Percentiles rank a stretch among this genome's conserved stretches.
phyloP scores from a whole-genome alignment of 805 yeast genomes.

The Myxozyma geophila region DNA sequence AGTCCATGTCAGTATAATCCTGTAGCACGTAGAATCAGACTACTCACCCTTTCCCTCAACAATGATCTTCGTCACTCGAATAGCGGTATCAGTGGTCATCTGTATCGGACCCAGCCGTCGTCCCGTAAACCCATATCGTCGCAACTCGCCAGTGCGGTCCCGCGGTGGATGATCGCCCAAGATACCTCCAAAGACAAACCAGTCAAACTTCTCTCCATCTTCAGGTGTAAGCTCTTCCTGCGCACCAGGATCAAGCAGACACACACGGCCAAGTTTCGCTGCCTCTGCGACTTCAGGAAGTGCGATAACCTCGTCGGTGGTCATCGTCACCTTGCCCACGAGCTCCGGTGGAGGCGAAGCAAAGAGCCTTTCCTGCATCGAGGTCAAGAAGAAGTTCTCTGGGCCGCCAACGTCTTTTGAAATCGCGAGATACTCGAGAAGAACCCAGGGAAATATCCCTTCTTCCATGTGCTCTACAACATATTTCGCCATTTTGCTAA shows the following conservation, averaged over 20 bases:
- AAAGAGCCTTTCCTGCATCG: constrained; percentile 68
- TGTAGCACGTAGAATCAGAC: not conserved
- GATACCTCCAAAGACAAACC: constrained; percentile 95
- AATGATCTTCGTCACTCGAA: constrained; percentile 84
- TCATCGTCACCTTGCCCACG: constrained; percentile 54
- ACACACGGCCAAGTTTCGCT: constrained; percentile 57
- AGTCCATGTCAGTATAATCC: not conserved
- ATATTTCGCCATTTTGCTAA: constrained; percentile 14
- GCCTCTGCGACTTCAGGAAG: constrained; percentile 36
- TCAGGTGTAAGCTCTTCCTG: constrained; percentile 69
- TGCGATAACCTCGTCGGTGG: constrained; percentile 67
- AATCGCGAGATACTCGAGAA: constrained; percentile 81
- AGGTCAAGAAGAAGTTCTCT: constrained; percentile 70
- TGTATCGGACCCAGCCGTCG: constrained; percentile 85
- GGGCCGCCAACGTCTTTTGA: constrained; percentile 73
- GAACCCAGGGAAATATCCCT: constrained; percentile 96
- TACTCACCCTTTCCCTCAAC: constrained; percentile 55
- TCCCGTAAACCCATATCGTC: constrained; percentile 85
- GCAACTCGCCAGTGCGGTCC: constrained; percentile 89
- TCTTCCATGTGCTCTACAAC: constrained; percentile 97
- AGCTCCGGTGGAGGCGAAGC: constrained; percentile 66
- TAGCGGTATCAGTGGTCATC: constrained; percentile 98
- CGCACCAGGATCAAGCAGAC: constrained; percentile 90
- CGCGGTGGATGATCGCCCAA: constrained; percentile 58
- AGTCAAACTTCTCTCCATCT: constrained; percentile 71